These are phyloP conservation scores for Lotus japonicus DNA, from an alignment of 306 rosid genomes.

Conservation along the genomic window DNA sequence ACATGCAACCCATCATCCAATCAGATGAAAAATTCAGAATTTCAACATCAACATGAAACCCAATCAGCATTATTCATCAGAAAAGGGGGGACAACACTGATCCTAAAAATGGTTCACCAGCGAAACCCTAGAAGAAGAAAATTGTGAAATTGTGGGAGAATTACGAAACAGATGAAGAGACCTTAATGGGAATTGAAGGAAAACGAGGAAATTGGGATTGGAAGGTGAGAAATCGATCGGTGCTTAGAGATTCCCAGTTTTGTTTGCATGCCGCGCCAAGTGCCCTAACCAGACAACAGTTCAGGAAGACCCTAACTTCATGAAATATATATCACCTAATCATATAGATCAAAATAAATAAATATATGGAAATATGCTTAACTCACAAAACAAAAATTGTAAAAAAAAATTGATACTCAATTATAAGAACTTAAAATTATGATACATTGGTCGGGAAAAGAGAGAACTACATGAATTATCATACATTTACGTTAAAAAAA, in stretches of 20 bases:
- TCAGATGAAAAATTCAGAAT: neutral
- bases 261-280: constrained; percentile 26
- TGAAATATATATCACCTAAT: neutral
- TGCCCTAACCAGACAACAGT: constrained; percentile 1
- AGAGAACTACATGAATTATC: no score
- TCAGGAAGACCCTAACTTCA: neutral
- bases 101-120: neutral
- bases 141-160: neutral
- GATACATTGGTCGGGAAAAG: no score
- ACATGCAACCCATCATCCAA: constrained; percentile 2
- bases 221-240: neutral
- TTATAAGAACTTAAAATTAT: no score
- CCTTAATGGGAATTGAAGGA: constrained; percentile 6
- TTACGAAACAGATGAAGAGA: neutral
- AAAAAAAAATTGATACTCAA: no score
- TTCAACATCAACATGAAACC: neutral
- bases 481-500: no score
- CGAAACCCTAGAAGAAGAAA: constrained; percentile 16
- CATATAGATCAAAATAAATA: no score
- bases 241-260: neutral
- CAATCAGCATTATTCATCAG: neutral
- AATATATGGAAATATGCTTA: neutral
- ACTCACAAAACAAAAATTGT: no score
- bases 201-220: neutral
- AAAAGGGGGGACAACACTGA: neutral